Base-by-base conservation (phyloP, 805 yeast species). In the Candida succiphila region DNA sequence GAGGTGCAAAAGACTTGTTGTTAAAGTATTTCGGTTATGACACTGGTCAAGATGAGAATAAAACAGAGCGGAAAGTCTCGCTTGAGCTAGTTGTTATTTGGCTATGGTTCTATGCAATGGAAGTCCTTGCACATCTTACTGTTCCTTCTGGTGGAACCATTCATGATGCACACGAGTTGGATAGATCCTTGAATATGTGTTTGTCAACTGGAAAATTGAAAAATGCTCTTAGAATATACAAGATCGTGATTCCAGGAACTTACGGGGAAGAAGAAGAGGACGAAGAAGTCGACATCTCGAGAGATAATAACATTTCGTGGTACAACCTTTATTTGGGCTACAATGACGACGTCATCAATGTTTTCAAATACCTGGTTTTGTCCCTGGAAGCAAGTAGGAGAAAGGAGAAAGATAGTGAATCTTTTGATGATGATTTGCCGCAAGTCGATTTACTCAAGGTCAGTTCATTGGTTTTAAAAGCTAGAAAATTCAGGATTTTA, bases 1-100 rank as follows among this genome's bases (percentile, higher is more conserved):
- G 72, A 41, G 85, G 85, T 12, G 85, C 84, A 2, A 77, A 76
- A 44, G 82, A 76, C 41, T 52, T 78, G 13, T 56, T 78, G 12
- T 52, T 74, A 32, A 74, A 70, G 40, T 70, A 72, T 42, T n/a
- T n/a, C n/a, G n/a, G n/a, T n/a, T 59, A 65, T 34, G 52, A 50
- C 6, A 24, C 10, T 6, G n/a, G n/a, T n/a, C n/a, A n/a, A n/a
- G n/a, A n/a, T n/a, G n/a, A n/a, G n/a, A n/a, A n/a, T n/a, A n/a
- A n/a, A n/a, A n/a, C n/a, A n/a, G 46, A 45, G 32, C 46, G 45
- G 9, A 51, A 56, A 12, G 54, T 49, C 36, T 47, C 52, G 30
- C 52, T 69, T 10, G 65, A 53, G 16, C 37, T 56, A 14, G 48
- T 50, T 5, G 50, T 57, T 27, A 51, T 56, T 45, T 70, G 72